Evolutionary conservation across 129 eudicot species (phyloP).

Genomic region (Flaveria robusta): DNA sequence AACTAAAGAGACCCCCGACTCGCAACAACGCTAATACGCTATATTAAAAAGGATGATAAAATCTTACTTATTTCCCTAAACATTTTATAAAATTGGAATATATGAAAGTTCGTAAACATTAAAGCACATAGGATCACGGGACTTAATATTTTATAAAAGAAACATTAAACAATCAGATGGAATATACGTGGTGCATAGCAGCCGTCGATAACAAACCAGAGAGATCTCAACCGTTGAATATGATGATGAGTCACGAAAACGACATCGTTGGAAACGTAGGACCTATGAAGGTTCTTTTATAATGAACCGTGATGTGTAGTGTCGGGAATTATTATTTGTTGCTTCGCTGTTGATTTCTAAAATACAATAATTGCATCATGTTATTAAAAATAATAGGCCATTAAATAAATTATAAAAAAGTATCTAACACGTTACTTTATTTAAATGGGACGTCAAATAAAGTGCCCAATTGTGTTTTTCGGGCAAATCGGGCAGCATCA

Average conservation of each 20-base stretch:
- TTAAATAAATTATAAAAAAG: neutral
- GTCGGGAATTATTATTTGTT: conserved; percentile 19
- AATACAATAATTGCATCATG: neutral
- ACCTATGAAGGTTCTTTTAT: conserved; percentile 20
- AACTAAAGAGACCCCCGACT: too few relatives aligned
- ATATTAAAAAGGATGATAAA: too few relatives aligned
- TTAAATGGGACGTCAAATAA: neutral
- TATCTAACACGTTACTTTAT: neutral
- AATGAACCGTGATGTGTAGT: conserved; percentile 10
- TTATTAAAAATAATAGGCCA: neutral
- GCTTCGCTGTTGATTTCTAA: conserved; percentile 16
- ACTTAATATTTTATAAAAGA: neutral
- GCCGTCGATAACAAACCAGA: conserved; percentile 8
- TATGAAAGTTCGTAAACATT: too few relatives aligned
- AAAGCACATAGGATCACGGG: conserved; percentile 28
- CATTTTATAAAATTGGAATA: too few relatives aligned
- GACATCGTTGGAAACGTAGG: neutral
- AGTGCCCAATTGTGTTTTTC: too few relatives aligned
- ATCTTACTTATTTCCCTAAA: too few relatives aligned
- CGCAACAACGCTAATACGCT: too few relatives aligned
- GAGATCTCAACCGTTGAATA: conserved; percentile 25
- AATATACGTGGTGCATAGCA: conserved; percentile 22
- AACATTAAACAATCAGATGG: neutral
- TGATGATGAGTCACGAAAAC: conserved; percentile 13
- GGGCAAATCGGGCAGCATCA: too few relatives aligned